phyloP scores from a whole-genome alignment of 2,329 filamentous ascomycete genomes.

The Botryotinia narcissicola region DNA sequence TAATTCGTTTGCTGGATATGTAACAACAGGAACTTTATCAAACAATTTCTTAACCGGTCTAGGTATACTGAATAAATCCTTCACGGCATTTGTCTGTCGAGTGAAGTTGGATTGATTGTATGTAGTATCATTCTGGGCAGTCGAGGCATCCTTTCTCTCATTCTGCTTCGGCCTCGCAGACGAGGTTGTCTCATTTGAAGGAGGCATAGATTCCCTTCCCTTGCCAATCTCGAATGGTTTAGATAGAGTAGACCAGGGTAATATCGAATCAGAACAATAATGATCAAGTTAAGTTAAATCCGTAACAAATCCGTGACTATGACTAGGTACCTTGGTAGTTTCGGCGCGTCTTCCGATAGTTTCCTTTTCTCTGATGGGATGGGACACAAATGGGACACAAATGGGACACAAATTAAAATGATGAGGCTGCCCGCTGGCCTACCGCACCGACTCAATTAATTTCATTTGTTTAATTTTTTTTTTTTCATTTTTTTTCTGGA shows the following conservation, averaged over 20 bases:
- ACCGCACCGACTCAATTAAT: background rate
- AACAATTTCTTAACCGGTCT: conserved; percentile 78
- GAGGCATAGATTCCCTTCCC: conserved; percentile 9
- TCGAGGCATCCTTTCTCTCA: conserved; percentile 3
- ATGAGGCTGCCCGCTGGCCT: conserved; percentile 10
- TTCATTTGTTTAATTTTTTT: background rate
- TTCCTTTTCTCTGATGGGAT: background rate
- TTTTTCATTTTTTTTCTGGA: background rate
- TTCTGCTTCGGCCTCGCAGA: background rate
- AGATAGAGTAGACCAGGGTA: background rate
- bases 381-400: background rate
- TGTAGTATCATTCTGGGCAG: background rate
- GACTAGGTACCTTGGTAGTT: conserved; percentile 7
- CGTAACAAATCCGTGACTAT: background rate
- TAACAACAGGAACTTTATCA: conserved; percentile 75
- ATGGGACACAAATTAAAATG: background rate
- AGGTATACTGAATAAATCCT: conserved; percentile 51
- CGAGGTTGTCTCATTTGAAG: conserved; percentile 4
- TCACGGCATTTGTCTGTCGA: conserved; percentile 25
- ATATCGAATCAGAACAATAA: background rate
- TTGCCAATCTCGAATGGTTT: background rate
- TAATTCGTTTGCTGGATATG: conserved; percentile 72
- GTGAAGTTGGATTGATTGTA: conserved; percentile 25
- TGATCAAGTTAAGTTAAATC: background rate
- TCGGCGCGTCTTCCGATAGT: conserved; percentile 5